A percentile compares a stretch with the other conserved stretches of the same genome.
These are phyloP conservation scores for Brassica cretica DNA, from an alignment of 345 rosid genomes.

Conservation along the genomic window DNA sequence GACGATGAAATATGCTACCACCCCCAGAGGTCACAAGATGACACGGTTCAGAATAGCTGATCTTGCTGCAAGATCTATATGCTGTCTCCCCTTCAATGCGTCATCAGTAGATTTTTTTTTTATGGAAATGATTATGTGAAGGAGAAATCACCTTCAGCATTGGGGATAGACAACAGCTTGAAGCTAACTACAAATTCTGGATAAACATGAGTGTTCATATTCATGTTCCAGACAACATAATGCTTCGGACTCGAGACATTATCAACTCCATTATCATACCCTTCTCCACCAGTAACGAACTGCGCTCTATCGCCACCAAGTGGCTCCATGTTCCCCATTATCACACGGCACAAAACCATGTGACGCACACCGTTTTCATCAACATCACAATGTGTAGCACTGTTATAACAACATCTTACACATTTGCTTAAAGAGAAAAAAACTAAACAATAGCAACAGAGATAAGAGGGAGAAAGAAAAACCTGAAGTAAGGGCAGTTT, in stretches of 20 bases:
- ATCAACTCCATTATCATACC: constrained; percentile 84
- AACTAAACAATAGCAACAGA: neutral
- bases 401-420: constrained; percentile 44
- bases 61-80: constrained; percentile 19
- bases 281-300: constrained; percentile 51
- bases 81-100: constrained; percentile 41
- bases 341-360: constrained; percentile 74
- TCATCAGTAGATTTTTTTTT: constrained; percentile 39
- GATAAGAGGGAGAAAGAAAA: neutral
- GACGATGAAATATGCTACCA: constrained; percentile 17
- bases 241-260: constrained; percentile 61
- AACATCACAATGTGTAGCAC: constrained; percentile 78
- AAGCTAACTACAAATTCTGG: constrained; percentile 92
- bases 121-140: neutral
- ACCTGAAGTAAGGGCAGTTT: constrained; percentile 62
- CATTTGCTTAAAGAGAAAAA: constrained; percentile 24
- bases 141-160: constrained; percentile 44
- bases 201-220: constrained; percentile 72
- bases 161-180: constrained; percentile 56
- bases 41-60: constrained; percentile 19
- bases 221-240: constrained; percentile 78
- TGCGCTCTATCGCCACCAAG: constrained; percentile 52
- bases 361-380: constrained; percentile 77
- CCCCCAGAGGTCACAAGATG: constrained; percentile 30
- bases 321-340: constrained; percentile 83